Base-by-base conservation (phyloP, 2,329 filamentous ascomycete species). In the Ceratocystis papillata region DNA sequence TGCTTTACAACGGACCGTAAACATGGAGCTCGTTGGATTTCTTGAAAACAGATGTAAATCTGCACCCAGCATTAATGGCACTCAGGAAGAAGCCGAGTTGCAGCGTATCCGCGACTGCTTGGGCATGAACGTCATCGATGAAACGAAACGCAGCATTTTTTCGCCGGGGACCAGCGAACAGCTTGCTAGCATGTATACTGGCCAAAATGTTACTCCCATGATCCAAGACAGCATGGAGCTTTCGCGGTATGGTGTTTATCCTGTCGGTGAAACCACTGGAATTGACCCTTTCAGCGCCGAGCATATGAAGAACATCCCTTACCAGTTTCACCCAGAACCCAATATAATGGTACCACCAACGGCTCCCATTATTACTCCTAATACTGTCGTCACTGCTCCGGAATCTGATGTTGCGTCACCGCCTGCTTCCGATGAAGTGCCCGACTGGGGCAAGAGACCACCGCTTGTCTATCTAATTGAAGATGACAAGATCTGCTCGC, bases 221-320 rank as follows among this genome's bases (percentile, higher is more conserved):
- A 73, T 83, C 70, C 77, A 81, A 68, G 81, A 84, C 68, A 78
- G 80, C 48, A 77, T 84, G 70, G 82, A 85, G 68, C 79, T 83
- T 60, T 75, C 72, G 67, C 77, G 82, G 57, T 82, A 84, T 69
- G 83, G 95, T 65, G 91, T 96, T 8, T 97, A 96, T 73, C 92
- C 93, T 0, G 90, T 96, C 17, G 92, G 92, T 20, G 86, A 91
- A 70, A 94, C 87, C 0, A 89, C 95, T 70, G 92, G 92, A 64
- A 96, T 96, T 70, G 92, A 96, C 73, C 92, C 93, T 1, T 94
- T 96, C 81, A 92, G 93, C 73, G 88, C 89, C 71, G 92, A 96
- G 71, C 91, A 96, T 73, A 90, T 96, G 73, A 86, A 93, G 77
- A 96, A 96, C 73, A 95, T 96, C 66, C 90, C 92, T 0, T 97